These are phyloP conservation scores for Sordariomycetes sp. DNA, from an alignment of 2,329 filamentous ascomycete genomes.

Conservation along the genomic window DNA sequence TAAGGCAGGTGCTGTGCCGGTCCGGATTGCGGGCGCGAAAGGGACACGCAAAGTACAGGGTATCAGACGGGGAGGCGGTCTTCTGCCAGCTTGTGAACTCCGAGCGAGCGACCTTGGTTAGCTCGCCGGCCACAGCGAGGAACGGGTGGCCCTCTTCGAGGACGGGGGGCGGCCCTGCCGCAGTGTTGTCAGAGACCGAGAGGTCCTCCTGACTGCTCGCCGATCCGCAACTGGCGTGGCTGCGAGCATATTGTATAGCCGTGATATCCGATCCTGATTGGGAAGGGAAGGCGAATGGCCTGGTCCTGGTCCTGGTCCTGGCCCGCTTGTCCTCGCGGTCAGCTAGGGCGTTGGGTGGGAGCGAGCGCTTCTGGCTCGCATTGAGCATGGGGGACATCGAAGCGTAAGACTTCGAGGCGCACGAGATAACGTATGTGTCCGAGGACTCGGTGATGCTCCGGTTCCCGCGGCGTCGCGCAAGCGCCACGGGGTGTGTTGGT, in stretches of 20 bases:
- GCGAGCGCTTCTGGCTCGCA: neutral
- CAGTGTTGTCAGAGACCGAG: neutral
- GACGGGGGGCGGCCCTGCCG: neutral
- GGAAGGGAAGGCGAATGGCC: neutral
- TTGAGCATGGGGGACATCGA: neutral
- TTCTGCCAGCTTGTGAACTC: neutral
- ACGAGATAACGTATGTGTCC: neutral
- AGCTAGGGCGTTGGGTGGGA: neutral
- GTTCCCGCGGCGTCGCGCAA: neutral
- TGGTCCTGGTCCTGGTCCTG: neutral
- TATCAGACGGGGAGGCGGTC: neutral
- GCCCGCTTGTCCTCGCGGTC: neutral
- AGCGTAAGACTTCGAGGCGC: neutral
- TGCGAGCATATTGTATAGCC: neutral
- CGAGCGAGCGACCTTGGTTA: neutral
- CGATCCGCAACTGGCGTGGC: neutral
- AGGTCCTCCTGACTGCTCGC: neutral
- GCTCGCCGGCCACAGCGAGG: neutral
- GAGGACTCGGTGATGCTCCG: neutral
- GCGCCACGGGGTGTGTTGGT: neutral
- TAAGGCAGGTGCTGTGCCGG: neutral
- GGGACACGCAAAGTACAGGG: constrained; percentile 1
- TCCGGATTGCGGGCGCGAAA: neutral
- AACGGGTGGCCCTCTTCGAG: neutral
- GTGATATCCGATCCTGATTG: neutral